Percentiles rank a stretch among this genome's conserved stretches.
Conservation (phyloP, 805 yeast species). For the Yarrowia sp. region DNA sequence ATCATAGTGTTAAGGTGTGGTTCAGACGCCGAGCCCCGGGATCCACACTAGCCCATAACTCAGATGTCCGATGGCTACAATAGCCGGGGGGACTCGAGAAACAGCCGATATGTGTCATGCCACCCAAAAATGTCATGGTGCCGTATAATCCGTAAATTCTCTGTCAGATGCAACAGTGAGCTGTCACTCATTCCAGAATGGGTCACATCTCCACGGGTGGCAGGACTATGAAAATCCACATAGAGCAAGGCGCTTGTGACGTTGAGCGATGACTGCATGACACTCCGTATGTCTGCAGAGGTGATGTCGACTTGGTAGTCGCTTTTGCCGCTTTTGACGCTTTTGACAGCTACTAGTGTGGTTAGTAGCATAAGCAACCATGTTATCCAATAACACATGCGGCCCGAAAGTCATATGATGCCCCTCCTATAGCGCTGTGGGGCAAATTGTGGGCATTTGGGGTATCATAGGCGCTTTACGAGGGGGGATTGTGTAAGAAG, state of each 20-base stretch:
- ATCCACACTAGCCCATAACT: neutral
- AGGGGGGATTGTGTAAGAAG: neutral
- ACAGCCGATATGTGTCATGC: too few species aligned
- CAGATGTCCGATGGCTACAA: neutral
- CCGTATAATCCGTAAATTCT: neutral
- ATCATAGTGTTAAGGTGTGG: constrained; percentile 2
- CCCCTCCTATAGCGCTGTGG: neutral
- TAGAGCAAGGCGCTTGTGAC: neutral
- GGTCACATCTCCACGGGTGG: neutral
- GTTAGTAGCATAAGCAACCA: neutral
- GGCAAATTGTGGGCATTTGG: neutral
- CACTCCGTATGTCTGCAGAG: too few species aligned
- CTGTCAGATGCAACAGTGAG: neutral
- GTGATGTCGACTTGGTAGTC: too few species aligned
- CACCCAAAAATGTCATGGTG: neutral
- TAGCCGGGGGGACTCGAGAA: too few species aligned
- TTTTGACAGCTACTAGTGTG: neutral
- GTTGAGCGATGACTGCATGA: neutral
- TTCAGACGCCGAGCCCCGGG: neutral
- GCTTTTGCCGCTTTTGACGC: neutral
- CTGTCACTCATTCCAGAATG: neutral
- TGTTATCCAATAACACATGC: neutral
- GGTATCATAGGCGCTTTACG: neutral
- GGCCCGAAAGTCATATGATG: neutral
- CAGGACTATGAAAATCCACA: neutral